phyloP scores from a whole-genome alignment of 2,329 filamentous ascomycete genomes.

The Cercospora sojina region DNA sequence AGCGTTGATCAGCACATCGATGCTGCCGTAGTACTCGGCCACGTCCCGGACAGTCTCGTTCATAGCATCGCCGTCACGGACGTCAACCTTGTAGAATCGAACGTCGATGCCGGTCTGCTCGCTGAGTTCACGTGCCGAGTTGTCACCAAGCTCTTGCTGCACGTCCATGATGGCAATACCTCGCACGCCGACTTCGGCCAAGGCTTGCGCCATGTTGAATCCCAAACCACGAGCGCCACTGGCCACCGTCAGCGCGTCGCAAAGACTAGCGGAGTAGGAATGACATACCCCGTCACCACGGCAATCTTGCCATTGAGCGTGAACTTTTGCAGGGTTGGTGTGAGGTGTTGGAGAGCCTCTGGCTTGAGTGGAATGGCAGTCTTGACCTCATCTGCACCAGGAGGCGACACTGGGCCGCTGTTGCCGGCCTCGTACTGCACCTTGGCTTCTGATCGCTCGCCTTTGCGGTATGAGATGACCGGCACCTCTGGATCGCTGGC shows the following conservation, averaged over 20 bases:
- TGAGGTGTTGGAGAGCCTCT: constrained; percentile 52
- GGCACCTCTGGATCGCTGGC: constrained; percentile 33
- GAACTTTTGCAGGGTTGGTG: constrained; percentile 67
- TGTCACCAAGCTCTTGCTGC: constrained; percentile 71
- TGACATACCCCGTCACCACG: constrained; percentile 65
- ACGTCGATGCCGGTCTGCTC: constrained; percentile 70
- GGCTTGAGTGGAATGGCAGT: constrained; percentile 35
- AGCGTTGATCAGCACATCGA: constrained; percentile 76
- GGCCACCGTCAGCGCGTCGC: constrained; percentile 32
- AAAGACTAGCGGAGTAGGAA: background rate
- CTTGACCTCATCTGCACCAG: constrained; percentile 37
- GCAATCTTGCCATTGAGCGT: constrained; percentile 62
- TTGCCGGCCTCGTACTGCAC: constrained; percentile 30
- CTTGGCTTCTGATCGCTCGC: constrained; percentile 34
- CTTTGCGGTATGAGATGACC: constrained; percentile 36
- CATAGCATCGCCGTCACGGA: constrained; percentile 69
- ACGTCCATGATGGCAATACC: constrained; percentile 74
- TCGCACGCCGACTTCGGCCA: constrained; percentile 72
- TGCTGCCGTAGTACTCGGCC: constrained; percentile 63
- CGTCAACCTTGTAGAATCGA: constrained; percentile 76
- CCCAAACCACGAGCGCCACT: constrained; percentile 75
- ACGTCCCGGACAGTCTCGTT: constrained; percentile 67
- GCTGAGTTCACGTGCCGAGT: constrained; percentile 67
- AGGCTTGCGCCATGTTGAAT: constrained; percentile 75
- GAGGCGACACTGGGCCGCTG: constrained; percentile 35